Evolutionary conservation across 805 yeast species (phyloP).

Genomic region (Monosporozyma siamensis): DNA sequence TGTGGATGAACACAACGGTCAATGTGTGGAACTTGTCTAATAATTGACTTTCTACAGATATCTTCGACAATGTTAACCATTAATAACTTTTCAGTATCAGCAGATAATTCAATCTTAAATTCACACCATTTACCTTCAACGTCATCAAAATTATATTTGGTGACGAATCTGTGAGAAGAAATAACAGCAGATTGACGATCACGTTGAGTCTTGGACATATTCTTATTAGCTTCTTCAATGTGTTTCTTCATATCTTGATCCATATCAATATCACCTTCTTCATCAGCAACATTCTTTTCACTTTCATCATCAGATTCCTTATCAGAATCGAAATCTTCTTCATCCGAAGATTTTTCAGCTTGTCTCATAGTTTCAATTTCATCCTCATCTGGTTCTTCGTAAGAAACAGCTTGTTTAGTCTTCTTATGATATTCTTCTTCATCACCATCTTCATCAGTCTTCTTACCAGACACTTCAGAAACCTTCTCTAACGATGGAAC

Average conservation of each 20-base stretch:
- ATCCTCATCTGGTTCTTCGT: conserved; percentile 92
- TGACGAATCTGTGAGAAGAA: conserved; percentile 60
- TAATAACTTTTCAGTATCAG: conserved; percentile 82
- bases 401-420: conserved; percentile 79
- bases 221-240: conserved; percentile 19
- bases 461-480: conserved; percentile 29
- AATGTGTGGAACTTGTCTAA: conserved; percentile 81
- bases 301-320: conserved; percentile 32
- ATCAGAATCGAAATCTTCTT: conserved; percentile 40
- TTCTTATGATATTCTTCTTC: conserved; percentile 53
- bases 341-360: conserved; percentile 72
- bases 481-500: conserved; percentile 46
- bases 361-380: conserved; percentile 82
- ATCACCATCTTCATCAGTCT: conserved; percentile 35
- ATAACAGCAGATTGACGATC: conserved; percentile 82
- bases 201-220: conserved; percentile 52
- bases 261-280: conserved; percentile 32
- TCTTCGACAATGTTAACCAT: conserved; percentile 96
- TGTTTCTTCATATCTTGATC: conserved; percentile 18
- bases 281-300: conserved; percentile 31
- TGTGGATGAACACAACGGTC: conserved; percentile 88
- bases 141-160: conserved; percentile 85
- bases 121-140: conserved; percentile 85
- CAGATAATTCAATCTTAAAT: conserved; percentile 72
- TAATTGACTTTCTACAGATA: conserved; percentile 80